Evolutionary conservation across 2,329 filamentous ascomycete species (phyloP).

Genomic region (Aspergillus sp.): DNA sequence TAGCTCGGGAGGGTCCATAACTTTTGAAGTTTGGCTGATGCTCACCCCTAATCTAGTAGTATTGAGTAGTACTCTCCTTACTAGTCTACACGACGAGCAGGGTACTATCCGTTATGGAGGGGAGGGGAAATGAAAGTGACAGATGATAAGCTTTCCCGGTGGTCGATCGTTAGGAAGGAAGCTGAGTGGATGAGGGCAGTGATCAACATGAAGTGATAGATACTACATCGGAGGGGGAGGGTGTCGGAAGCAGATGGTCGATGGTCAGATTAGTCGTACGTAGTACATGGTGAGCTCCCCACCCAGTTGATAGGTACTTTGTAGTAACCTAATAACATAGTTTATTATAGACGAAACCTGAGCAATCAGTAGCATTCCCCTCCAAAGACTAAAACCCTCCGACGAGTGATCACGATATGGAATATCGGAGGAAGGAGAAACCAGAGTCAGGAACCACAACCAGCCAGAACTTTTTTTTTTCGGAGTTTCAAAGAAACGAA

Average conservation of each 20-base stretch:
- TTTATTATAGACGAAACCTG: background rate
- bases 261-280: background rate
- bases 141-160: background rate
- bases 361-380: background rate
- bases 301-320: no score
- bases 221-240: background rate
- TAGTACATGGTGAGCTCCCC: no score
- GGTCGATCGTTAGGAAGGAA: background rate
- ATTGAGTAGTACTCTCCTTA: no score
- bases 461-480: background rate
- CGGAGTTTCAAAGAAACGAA: no score
- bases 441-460: background rate
- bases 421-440: background rate
- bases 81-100: background rate
- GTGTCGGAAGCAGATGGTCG: background rate
- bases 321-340: no score
- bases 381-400: background rate
- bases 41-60: no score
- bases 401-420: background rate
- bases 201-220: background rate
- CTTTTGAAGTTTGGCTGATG: no score
- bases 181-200: background rate
- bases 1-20: no score
- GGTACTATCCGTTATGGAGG: background rate
- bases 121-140: background rate